Evolutionary conservation across 169 alveolate species (phyloP).

Genomic region (Cryptosporidium parvum): DNA sequence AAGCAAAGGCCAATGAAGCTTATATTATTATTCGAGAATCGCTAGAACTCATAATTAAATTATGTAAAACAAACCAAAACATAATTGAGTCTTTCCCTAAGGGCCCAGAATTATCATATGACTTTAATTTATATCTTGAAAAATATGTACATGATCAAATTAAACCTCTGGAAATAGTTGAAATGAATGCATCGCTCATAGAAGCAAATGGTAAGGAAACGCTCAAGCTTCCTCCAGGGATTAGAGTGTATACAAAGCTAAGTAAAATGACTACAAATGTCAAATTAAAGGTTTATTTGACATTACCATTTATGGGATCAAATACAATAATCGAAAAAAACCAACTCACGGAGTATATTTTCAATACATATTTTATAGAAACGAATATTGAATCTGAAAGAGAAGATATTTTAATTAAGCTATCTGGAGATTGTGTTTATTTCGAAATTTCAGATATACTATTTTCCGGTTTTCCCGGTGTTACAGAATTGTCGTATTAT

Average conservation of each 20-base stretch:
- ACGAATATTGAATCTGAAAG: neutral
- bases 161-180: neutral
- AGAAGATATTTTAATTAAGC: neutral
- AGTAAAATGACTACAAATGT: neutral
- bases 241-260: neutral
- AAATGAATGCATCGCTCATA: neutral
- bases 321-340: neutral
- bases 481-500: constrained; percentile 26
- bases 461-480: constrained; percentile 20
- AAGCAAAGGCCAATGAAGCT: constrained; percentile 11
- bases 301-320: constrained; percentile 12
- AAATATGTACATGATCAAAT: neutral
- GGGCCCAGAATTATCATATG: constrained; percentile 22
- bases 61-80: neutral
- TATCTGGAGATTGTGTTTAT: constrained; percentile 6
- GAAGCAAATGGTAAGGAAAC: neutral
- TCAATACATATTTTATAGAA: neutral
- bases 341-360: neutral
- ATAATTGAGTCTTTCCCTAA: constrained; percentile 7
- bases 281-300: neutral
- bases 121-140: neutral
- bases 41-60: neutral
- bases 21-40: constrained; percentile 15
- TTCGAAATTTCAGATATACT: neutral
- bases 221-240: constrained; percentile 2